phyloP scores from a whole-genome alignment of 2,329 filamentous ascomycete genomes.

The Acrocalymma vagum region DNA sequence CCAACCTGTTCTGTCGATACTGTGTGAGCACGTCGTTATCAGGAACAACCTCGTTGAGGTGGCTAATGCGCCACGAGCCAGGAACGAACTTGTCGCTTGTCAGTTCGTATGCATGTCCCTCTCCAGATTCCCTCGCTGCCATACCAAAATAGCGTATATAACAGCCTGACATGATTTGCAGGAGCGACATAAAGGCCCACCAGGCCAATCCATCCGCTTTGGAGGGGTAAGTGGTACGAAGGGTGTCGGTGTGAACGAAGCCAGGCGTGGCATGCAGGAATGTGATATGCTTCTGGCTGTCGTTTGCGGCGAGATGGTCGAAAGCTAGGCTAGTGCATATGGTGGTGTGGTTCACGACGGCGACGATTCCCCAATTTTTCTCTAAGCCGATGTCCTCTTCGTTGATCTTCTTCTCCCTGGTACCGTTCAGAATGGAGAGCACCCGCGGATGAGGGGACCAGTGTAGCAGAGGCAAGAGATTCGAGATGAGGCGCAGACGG shows the following conservation, averaged over 20 bases:
- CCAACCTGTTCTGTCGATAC: slow-evolving; percentile 15
- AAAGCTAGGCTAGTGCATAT: slow-evolving; percentile 37
- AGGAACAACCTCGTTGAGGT: slow-evolving; percentile 8
- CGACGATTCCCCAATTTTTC: slow-evolving; percentile 23
- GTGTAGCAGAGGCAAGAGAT: slow-evolving; percentile 43
- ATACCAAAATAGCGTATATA: slow-evolving; percentile 28
- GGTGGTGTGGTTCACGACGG: slow-evolving; percentile 36
- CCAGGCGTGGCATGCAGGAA: slow-evolving; percentile 45
- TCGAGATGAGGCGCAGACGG: slow-evolving; percentile 37
- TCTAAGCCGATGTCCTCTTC: slow-evolving; percentile 39
- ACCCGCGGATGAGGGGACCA: slow-evolving; percentile 35
- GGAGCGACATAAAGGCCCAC: slow-evolving; percentile 12
- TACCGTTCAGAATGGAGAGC: slow-evolving; percentile 40
- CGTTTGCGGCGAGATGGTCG: slow-evolving; percentile 31
- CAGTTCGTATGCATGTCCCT: slow-evolving; percentile 36
- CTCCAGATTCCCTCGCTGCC: slow-evolving; percentile 30
- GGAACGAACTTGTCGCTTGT: slow-evolving; percentile 25
- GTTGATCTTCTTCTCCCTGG: slow-evolving; percentile 33
- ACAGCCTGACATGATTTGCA: slow-evolving; percentile 13
- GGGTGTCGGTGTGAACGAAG: slow-evolving; percentile 33
- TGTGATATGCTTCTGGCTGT: slow-evolving; percentile 25
- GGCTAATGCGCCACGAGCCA: slow-evolving; percentile 18
- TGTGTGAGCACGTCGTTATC: slow-evolving; percentile 11
- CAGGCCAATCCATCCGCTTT: slow-evolving; percentile 9
- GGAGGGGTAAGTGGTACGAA: slow-evolving; percentile 9